phyloP scores from a whole-genome alignment of 139 green algal genomes.

The Chlamydomonas incerta region DNA sequence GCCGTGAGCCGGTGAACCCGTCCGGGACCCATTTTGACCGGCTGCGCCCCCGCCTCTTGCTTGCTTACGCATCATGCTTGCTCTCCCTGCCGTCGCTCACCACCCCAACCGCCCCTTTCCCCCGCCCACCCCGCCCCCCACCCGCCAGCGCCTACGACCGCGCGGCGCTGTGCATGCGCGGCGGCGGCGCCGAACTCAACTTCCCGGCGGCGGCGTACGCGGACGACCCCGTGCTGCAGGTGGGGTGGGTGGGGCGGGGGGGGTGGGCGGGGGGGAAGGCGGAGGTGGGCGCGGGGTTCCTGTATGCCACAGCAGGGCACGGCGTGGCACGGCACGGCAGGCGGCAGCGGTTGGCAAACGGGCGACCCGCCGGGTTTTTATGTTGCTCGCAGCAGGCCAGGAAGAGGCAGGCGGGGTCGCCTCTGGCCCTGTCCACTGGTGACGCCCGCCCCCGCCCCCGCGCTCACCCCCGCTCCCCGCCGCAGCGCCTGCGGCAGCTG shows the following conservation, averaged over 20 bases:
- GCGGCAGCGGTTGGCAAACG: no score
- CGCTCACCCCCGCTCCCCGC: background rate
- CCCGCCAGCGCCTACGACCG: constrained; percentile 53
- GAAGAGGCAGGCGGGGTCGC: no score
- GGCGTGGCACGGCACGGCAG: no score
- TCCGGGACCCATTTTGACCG: no score
- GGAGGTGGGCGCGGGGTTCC: no score
- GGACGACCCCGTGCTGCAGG: constrained; percentile 40
- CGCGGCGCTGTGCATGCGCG: constrained; percentile 54
- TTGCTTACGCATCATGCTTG: no score
- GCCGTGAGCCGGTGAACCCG: no score
- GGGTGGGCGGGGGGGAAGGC: background rate
- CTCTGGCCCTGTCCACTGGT: no score
- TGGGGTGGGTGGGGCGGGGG: background rate
- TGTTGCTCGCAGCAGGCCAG: no score
- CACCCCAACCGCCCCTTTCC: background rate
- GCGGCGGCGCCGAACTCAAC: constrained; percentile 44
- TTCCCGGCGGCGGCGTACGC: constrained; percentile 38
- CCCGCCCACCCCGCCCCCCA: background rate
- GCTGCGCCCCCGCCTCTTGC: no score
- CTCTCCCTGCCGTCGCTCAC: background rate
- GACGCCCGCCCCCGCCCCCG: background rate
- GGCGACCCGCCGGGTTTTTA: no score
- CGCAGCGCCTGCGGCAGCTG: constrained; percentile 29
- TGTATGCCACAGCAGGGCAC: no score